Evolutionary conservation across 2,329 filamentous ascomycete genomes (phyloP).

Genomic region (Aaosphaeria arxii): DNA sequence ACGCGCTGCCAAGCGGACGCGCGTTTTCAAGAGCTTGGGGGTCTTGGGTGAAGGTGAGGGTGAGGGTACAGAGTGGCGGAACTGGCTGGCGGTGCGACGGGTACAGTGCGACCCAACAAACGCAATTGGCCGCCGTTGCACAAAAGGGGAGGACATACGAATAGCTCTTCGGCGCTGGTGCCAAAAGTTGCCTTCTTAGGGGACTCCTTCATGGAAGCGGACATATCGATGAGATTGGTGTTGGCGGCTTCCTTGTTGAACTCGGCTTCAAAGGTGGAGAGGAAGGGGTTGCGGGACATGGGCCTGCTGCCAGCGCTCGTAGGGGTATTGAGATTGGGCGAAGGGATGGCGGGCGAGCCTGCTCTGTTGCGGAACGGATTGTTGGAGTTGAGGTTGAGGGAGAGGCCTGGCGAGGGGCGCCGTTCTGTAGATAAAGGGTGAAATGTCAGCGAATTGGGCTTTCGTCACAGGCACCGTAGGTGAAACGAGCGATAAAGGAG

Average conservation of each 20-base stretch:
- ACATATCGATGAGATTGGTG: conserved; percentile 35
- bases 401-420: conserved; percentile 54
- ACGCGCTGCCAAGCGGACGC: not conserved
- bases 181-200: conserved; percentile 45
- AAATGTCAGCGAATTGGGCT: conserved; percentile 23
- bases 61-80: not conserved
- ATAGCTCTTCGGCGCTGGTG: conserved; percentile 65
- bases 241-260: conserved; percentile 35
- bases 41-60: not conserved
- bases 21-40: not conserved
- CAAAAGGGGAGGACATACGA: conserved; percentile 58
- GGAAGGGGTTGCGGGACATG: conserved; percentile 72
- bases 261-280: conserved; percentile 55
- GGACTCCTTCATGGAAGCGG: conserved; percentile 38
- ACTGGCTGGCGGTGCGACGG: conserved; percentile 5
- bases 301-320: conserved; percentile 63
- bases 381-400: conserved; percentile 68
- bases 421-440: conserved; percentile 37
- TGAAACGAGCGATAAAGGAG: conserved; percentile 36
- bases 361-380: conserved; percentile 77
- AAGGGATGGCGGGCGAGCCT: conserved; percentile 51
- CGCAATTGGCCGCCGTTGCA: not conserved
- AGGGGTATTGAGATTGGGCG: conserved; percentile 33
- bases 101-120: conserved; percentile 9
- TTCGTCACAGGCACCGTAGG: conserved; percentile 27